phyloP scores from a whole-genome alignment of 2,329 filamentous ascomycete genomes.

The Cryoendolithus antarcticus region DNA sequence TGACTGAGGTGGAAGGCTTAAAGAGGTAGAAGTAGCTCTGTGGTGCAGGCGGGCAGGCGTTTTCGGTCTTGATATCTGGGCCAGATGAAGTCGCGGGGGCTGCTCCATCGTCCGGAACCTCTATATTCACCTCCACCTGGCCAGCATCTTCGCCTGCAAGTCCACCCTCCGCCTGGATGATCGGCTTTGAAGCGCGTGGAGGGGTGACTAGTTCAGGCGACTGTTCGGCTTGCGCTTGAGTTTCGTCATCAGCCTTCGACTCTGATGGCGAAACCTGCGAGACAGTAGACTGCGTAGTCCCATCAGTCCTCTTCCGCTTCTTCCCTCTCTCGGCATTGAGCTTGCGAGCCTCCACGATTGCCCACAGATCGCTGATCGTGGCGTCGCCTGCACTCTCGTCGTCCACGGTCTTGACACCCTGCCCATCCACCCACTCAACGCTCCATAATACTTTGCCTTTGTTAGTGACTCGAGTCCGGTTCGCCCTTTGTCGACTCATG shows the following conservation, averaged over 20 bases:
- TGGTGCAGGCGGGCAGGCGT: too few relatives aligned
- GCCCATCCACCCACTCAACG: slow-evolving; percentile 46
- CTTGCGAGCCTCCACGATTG: slow-evolving; percentile 21
- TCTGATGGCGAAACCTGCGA: too few relatives aligned
- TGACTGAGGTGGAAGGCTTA: slow-evolving; percentile 48
- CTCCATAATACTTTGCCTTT: slow-evolving; percentile 45
- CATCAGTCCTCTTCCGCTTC: slow-evolving; percentile 6
- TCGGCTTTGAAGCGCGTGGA: too few relatives aligned
- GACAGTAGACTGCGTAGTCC: slow-evolving; percentile 15
- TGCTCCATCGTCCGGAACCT: too few relatives aligned
- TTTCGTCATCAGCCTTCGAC: too few relatives aligned
- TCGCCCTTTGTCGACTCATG: slow-evolving; percentile 48
- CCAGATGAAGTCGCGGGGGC: too few relatives aligned
- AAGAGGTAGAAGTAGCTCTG: slow-evolving; percentile 53
- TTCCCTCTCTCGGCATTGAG: slow-evolving; percentile 11
- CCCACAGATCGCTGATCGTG: slow-evolving; percentile 34
- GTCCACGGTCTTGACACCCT: slow-evolving; percentile 29
- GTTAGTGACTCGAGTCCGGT: slow-evolving; percentile 43
- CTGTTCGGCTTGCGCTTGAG: too few relatives aligned
- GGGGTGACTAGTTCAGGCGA: too few relatives aligned
- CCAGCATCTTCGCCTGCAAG: too few relatives aligned
- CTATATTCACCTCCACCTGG: too few relatives aligned
- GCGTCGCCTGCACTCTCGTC: slow-evolving; percentile 35
- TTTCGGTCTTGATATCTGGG: too few relatives aligned
- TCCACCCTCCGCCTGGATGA: too few relatives aligned